Evolutionary conservation across 345 rosid species (phyloP), one percentile per base, ranked within the genome.

Genomic region (Linum trigynum): DNA sequence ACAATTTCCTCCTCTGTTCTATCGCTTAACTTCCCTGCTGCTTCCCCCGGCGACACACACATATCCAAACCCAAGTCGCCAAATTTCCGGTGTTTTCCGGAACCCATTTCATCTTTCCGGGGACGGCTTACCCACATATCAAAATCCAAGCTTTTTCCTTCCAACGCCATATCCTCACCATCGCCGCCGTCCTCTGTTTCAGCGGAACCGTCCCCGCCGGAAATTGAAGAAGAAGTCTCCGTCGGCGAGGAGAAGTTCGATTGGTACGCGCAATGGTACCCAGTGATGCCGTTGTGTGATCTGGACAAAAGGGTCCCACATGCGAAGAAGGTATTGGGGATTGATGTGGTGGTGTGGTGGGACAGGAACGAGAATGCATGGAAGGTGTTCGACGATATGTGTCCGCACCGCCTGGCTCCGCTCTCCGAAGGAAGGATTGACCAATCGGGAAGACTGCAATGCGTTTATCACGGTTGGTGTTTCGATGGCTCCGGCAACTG

Each of bases 401-500:
- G 65, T 40, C 65, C 65, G 39, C 65, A 62, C 32, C 40, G 65
- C 7, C 14, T 62, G 50, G 65, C 65, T 62, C 65, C 65, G 42
- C 23, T 62, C 23, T 62, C 65, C 42, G 48, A 62, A 62, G 65
- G 65, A 5, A 62, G 65, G 65, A 62, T 62, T 12, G 65, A 62
- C 40, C 65, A 62, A 35, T 62, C 16, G 65, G 65, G 65, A 50
- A 62, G 65, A 23, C 50, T 62, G 12, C 65, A 62, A 43, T 62
- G 65, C 8, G 50, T 62, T 39, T 62, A 62, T 23, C 65, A 62
- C 14, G 65, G 65, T 15, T 62, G 65, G 65, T 62, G 65, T 41
- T 62, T 62, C 51, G 41, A 62, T 62, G 65, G 65, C 51, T 62
- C 65, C 15, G 65, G 65, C 7, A 16, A 62, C n/a, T 62, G 65